Conservation (phyloP, 1,139 yeast species). For the Pneumocystis oryctolagi region DNA sequence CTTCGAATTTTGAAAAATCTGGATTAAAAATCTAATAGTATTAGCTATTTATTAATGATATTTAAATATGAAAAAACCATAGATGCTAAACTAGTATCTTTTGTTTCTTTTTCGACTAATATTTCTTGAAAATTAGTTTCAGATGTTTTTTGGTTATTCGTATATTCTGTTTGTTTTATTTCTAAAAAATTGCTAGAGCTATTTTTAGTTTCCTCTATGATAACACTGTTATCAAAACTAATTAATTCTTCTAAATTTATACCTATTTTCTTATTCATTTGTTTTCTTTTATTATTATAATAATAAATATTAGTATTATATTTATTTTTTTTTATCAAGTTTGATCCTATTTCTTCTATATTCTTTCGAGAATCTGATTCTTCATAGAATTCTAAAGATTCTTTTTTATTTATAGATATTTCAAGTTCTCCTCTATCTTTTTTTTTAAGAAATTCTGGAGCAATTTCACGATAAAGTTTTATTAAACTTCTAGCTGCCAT, state of each 20-base stretch:
- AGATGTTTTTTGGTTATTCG: background rate
- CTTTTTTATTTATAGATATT: constrained; percentile 42
- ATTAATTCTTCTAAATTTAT: constrained; percentile 47
- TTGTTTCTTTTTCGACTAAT: background rate
- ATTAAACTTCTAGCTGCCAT: constrained; percentile 90
- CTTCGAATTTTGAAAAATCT: background rate
- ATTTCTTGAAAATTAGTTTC: background rate
- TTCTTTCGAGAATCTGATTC: constrained; percentile 45
- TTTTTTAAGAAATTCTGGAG: constrained; percentile 82
- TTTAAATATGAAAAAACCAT: background rate
- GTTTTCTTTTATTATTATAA: constrained; percentile 24
- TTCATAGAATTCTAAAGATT: constrained; percentile 43
- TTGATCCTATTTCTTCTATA: constrained; percentile 79
- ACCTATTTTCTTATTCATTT: constrained; percentile 24
- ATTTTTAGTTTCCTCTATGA: constrained; percentile 12
- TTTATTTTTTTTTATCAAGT: constrained; percentile 68
- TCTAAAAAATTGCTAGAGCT: constrained; percentile 20
- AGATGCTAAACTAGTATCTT: background rate
- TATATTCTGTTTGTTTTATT: background rate
- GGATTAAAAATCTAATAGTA: background rate
- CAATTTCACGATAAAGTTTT: constrained; percentile 75
- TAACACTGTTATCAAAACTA: constrained; percentile 34
- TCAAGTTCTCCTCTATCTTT: constrained; percentile 91
- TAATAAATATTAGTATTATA: constrained; percentile 27
- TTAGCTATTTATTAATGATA: background rate